Evolutionary conservation across 495 filamentous ascomycete genomes (phyloP).

Genomic region (Immersiella caudata): DNA sequence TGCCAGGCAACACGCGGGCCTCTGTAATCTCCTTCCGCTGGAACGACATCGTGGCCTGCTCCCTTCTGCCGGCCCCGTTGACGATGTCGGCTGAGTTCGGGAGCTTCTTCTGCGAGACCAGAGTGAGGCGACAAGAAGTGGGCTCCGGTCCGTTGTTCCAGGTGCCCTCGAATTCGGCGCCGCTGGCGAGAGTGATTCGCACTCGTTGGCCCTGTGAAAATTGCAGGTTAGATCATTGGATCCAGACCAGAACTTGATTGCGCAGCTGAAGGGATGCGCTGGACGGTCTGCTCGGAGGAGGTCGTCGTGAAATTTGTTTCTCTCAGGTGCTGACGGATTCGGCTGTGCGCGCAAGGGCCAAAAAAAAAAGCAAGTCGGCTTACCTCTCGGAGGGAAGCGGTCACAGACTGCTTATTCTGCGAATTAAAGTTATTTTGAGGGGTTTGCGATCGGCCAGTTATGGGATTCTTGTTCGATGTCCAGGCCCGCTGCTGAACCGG

Average conservation of each 20-base stretch:
- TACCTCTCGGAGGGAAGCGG: slow-evolving; percentile 41
- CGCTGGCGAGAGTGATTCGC: slow-evolving; percentile 67
- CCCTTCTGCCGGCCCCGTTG: slow-evolving; percentile 48
- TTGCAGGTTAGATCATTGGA: not conserved
- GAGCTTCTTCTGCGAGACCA: slow-evolving; percentile 69
- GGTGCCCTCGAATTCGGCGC: slow-evolving; percentile 70
- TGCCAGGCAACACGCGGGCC: slow-evolving; percentile 59
- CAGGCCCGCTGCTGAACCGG: slow-evolving; percentile 45
- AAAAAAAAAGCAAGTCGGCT: slow-evolving; percentile 20
- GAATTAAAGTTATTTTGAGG: slow-evolving; percentile 33
- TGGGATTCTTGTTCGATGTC: slow-evolving; percentile 42
- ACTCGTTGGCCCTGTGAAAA: slow-evolving; percentile 64
- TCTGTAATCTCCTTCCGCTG: slow-evolving; percentile 76
- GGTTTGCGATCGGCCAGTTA: slow-evolving; percentile 40
- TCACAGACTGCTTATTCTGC: slow-evolving; percentile 35
- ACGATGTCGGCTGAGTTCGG: slow-evolving; percentile 41
- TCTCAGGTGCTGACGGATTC: not conserved
- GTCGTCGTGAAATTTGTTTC: not conserved
- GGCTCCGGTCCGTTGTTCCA: slow-evolving; percentile 64
- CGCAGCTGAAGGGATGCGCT: slow-evolving; percentile 6
- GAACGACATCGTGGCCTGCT: slow-evolving; percentile 70
- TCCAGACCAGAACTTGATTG: slow-evolving; percentile 20
- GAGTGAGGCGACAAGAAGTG: slow-evolving; percentile 72
- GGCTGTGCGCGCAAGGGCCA: not conserved
- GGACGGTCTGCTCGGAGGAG: not conserved